Percentiles rank a stretch among this genome's conserved stretches.
phyloP scores from a whole-genome alignment of 1,284 basidiomycete species.

The Wolfiporia cocos region DNA sequence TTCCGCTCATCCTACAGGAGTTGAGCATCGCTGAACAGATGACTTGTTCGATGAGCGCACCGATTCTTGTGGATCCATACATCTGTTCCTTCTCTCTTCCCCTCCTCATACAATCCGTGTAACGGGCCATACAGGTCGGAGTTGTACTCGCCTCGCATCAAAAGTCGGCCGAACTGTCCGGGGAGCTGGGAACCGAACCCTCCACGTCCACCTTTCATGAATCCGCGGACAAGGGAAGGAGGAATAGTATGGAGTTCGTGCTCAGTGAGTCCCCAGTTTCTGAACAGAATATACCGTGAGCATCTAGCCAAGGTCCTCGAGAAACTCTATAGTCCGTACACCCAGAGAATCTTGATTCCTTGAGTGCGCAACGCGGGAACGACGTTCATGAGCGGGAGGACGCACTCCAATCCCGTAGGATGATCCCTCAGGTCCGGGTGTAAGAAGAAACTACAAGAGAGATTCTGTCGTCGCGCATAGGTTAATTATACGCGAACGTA shows the following conservation, averaged over 20 bases:
- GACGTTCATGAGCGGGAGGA: constrained; percentile 46
- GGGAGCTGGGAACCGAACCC: constrained; percentile 56
- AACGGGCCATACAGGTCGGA: constrained; percentile 56
- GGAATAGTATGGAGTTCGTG: constrained; percentile 57
- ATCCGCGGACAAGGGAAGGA: constrained; percentile 45
- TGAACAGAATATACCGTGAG: constrained; percentile 18
- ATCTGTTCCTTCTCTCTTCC: constrained; percentile 49
- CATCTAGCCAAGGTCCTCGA: not conserved
- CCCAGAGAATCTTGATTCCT: constrained; percentile 62
- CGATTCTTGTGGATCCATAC: constrained; percentile 71
- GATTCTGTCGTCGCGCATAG: not conserved
- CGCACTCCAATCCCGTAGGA: constrained; percentile 49
- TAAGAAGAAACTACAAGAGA: constrained; percentile 47
- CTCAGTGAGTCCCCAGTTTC: constrained; percentile 67
- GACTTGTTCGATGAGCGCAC: constrained; percentile 21
- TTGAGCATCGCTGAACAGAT: not conserved
- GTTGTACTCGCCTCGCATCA: constrained; percentile 55
- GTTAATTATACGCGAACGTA: constrained; percentile 25
- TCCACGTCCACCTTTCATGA: constrained; percentile 42
- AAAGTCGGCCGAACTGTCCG: constrained; percentile 46
- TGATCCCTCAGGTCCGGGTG: constrained; percentile 55
- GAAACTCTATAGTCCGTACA: constrained; percentile 36
- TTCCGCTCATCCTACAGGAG: constrained; percentile 51
- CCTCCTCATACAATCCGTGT: constrained; percentile 47
- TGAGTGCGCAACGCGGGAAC: constrained; percentile 44